phyloP scores from a whole-genome alignment of 306 rosid species.

The Urtica urens region DNA sequence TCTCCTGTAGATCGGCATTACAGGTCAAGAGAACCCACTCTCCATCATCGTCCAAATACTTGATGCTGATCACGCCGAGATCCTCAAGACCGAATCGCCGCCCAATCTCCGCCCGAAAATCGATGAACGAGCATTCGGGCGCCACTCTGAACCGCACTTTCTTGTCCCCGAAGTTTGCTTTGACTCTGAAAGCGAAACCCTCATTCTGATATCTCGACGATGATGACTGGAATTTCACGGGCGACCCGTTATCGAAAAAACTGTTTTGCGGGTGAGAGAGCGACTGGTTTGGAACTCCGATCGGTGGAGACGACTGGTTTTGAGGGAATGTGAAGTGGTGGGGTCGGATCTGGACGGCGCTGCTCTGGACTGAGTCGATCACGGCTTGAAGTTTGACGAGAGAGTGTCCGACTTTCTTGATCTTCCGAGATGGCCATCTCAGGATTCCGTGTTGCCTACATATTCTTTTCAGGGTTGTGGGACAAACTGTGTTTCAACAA shows the following conservation, averaged over 20 bases:
- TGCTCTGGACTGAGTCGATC: conserved; percentile 56
- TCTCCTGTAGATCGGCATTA: conserved; percentile 48
- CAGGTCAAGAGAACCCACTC: conserved; percentile 45
- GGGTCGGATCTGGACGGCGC: conserved; percentile 44
- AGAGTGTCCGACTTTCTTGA: conserved; percentile 58
- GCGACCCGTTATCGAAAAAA: conserved; percentile 18
- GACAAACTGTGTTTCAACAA: conserved; percentile 34
- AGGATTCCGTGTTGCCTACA: conserved; percentile 62
- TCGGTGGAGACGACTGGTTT: conserved; percentile 10
- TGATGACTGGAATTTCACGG: conserved; percentile 26
- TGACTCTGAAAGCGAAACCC: conserved; percentile 31
- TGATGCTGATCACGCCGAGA: conserved; percentile 21
- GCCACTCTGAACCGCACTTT: conserved; percentile 42
- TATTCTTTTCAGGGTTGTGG: conserved; percentile 65
- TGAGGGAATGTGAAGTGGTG: conserved; percentile 50
- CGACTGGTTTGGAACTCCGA: conserved; percentile 11
- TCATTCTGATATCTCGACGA: conserved; percentile 12
- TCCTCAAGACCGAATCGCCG: conserved; percentile 39
- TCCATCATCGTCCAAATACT: conserved; percentile 43
- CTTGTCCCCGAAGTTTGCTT: conserved; percentile 44
- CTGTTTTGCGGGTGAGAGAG: conserved; percentile 7
- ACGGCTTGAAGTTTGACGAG: conserved; percentile 51
- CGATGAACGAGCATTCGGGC: conserved; percentile 28
- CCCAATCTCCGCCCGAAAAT: conserved; percentile 41
- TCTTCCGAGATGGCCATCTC: conserved; percentile 61